A percentile compares a stretch with the other conserved stretches of the same genome.
These are phyloP conservation scores for Exobasidium rhododendri DNA, from an alignment of 1,284 basidiomycete species.

Conservation along the genomic window DNA sequence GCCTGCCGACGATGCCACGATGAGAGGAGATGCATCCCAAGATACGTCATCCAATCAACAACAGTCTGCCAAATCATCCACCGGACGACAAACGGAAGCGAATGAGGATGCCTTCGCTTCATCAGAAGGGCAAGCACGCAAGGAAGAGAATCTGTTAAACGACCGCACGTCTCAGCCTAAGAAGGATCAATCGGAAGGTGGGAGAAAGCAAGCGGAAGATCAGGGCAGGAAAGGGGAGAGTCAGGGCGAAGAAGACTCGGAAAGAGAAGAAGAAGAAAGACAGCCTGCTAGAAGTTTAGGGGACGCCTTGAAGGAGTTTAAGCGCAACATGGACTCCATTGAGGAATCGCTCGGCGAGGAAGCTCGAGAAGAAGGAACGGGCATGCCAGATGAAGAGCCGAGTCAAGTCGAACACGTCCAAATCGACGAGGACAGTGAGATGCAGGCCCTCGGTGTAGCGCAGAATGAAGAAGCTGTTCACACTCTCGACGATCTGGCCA, in stretches of 20 bases:
- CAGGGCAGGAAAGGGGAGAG: slow-evolving; percentile 7
- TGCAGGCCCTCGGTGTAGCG: slow-evolving; percentile 86
- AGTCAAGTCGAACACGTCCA: slow-evolving; percentile 74
- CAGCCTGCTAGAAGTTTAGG: slow-evolving; percentile 79
- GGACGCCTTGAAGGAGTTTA: slow-evolving; percentile 80
- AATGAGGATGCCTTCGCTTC: background rate
- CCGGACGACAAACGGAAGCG: background rate
- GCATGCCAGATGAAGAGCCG: slow-evolving; percentile 22
- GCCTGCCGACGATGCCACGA: slow-evolving; percentile 14
- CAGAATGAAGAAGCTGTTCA: slow-evolving; percentile 67
- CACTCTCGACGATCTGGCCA: slow-evolving; percentile 61
- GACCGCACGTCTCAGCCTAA: background rate
- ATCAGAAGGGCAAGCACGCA: background rate
- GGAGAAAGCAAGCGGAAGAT: slow-evolving; percentile 4
- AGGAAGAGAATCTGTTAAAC: background rate
- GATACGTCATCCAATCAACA: background rate
- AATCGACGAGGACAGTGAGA: slow-evolving; percentile 67
- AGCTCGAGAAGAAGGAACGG: slow-evolving; percentile 59
- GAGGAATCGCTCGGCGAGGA: slow-evolving; percentile 59
- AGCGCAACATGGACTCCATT: slow-evolving; percentile 80
- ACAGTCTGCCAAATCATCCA: background rate
- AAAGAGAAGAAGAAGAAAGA: slow-evolving; percentile 17
- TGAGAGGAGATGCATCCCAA: slow-evolving; percentile 2
- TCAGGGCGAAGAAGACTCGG: slow-evolving; percentile 5
- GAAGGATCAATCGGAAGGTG: background rate